phyloP scores from a whole-genome alignment of 495 filamentous ascomycete genomes.

The Trichoderma asperelloides region DNA sequence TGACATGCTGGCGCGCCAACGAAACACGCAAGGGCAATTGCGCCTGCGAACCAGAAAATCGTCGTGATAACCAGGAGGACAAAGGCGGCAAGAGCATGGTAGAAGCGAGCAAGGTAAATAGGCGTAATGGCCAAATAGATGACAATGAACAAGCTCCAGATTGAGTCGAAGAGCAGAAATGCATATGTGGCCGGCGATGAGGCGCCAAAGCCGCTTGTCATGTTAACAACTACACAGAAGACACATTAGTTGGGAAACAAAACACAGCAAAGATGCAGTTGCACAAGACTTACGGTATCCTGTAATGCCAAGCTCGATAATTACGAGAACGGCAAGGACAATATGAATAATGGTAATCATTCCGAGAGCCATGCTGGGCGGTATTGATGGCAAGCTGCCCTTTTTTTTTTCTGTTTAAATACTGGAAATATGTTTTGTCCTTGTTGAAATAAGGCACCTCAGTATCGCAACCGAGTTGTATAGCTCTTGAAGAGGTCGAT shows the following conservation, averaged over 20 bases:
- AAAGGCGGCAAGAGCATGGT: slow-evolving; percentile 53
- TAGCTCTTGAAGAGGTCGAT: background rate
- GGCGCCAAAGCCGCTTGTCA: slow-evolving; percentile 21
- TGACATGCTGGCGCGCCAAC: slow-evolving; percentile 36
- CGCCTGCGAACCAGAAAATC: slow-evolving; percentile 83
- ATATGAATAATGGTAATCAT: slow-evolving; percentile 57
- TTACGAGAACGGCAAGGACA: slow-evolving; percentile 53
- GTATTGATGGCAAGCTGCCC: background rate
- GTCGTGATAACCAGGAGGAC: slow-evolving; percentile 63
- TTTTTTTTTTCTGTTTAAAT: background rate
- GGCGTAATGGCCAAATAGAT: slow-evolving; percentile 58
- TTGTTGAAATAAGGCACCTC: background rate
- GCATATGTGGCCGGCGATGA: slow-evolving; percentile 42
- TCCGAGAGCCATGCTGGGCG: slow-evolving; percentile 29
- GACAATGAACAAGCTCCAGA: slow-evolving; percentile 64
- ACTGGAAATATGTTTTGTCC: background rate
- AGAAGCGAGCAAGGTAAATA: slow-evolving; percentile 44
- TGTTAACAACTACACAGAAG: slow-evolving; percentile 24
- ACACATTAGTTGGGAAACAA: slow-evolving; percentile 11
- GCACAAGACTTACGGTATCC: slow-evolving; percentile 52
- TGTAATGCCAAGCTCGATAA: slow-evolving; percentile 63
- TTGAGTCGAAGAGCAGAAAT: slow-evolving; percentile 65
- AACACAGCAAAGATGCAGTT: background rate
- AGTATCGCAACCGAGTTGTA: background rate
- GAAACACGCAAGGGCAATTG: slow-evolving; percentile 61